These are phyloP conservation scores for Mortierella polycephala DNA, from an alignment of 371 early-diverging fungal species.

Conservation along the genomic window DNA sequence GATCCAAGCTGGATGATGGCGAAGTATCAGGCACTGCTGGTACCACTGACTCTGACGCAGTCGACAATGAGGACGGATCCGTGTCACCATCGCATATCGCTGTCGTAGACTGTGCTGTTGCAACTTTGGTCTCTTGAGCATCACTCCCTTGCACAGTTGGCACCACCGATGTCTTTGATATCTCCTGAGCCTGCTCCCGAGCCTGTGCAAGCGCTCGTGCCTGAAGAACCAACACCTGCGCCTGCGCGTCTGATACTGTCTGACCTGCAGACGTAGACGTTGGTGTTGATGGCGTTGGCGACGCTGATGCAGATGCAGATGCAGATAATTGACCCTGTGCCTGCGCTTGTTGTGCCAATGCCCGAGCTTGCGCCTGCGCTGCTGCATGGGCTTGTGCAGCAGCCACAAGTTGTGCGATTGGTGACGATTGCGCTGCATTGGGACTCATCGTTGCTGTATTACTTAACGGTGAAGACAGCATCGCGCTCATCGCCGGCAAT, in stretches of 20 bases:
- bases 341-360: conserved; percentile 16
- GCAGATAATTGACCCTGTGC: conserved; percentile 10
- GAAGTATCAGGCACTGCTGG: too few relatives aligned
- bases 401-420: conserved; percentile 48
- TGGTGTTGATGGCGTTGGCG: conserved; percentile 2
- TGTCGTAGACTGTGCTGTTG: too few relatives aligned
- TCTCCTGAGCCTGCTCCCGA: conserved; percentile 7
- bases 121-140: too few relatives aligned
- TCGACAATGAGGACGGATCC: too few relatives aligned
- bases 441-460: not conserved
- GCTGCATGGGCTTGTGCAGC: conserved; percentile 40
- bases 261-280: not conserved
- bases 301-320: not conserved
- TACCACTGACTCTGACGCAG: too few relatives aligned
- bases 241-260: conserved; percentile 10
- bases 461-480: not conserved
- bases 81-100: too few relatives aligned
- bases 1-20: too few relatives aligned
- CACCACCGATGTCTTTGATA: not conserved
- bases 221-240: conserved; percentile 26
- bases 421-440: conserved; percentile 13
- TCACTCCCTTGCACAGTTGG: too few relatives aligned
- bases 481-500: not conserved
- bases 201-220: conserved; percentile 23
- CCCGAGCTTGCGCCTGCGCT: conserved; percentile 23